A percentile compares a stretch with the other conserved stretches of the same genome.
Evolutionary conservation across 192 early-diverging fungal genomes (phyloP).

Genomic region (Entomortierella lignicola): DNA sequence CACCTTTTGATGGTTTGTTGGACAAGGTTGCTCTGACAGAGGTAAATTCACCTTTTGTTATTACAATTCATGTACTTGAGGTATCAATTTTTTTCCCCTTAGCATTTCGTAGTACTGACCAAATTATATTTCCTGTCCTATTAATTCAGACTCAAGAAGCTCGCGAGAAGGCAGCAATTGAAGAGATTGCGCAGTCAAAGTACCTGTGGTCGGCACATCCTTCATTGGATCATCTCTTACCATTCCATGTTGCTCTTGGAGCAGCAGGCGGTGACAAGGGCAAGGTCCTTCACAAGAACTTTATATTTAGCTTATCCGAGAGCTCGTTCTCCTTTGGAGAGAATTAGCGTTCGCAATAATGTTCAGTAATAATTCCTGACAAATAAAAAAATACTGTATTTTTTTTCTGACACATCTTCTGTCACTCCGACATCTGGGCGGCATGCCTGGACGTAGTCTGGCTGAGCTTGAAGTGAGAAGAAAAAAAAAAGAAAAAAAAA

Average conservation of each 20-base stretch:
- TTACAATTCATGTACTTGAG: too few relatives aligned
- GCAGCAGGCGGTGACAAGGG: slow-evolving; percentile 62
- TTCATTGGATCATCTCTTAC: slow-evolving; percentile 74
- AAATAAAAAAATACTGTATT: too few relatives aligned
- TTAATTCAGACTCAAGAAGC: slow-evolving; percentile 35
- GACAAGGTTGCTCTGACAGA: slow-evolving; percentile 54
- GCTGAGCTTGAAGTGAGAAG: not conserved
- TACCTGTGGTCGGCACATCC: slow-evolving; percentile 68
- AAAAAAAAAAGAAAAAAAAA: not conserved
- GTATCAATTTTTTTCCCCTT: not conserved
- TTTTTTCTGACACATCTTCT: not conserved
- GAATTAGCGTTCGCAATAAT: too few relatives aligned
- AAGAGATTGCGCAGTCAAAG: slow-evolving; percentile 56
- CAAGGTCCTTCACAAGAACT: slow-evolving; percentile 52
- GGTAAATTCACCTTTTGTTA: slow-evolving; percentile 16
- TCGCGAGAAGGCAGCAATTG: slow-evolving; percentile 49
- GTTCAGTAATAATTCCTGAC: too few relatives aligned
- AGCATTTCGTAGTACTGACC: not conserved
- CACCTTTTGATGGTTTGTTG: slow-evolving; percentile 68
- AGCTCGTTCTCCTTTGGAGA: slow-evolving; percentile 46
- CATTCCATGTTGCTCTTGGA: slow-evolving; percentile 74
- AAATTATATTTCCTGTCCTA: not conserved
- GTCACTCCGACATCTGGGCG: too few relatives aligned
- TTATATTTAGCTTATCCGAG: slow-evolving; percentile 40
- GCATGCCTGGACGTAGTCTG: too few relatives aligned